Base-by-base conservation (phyloP, 2,329 filamentous ascomycete species). In the Sporothrix mexicana region DNA sequence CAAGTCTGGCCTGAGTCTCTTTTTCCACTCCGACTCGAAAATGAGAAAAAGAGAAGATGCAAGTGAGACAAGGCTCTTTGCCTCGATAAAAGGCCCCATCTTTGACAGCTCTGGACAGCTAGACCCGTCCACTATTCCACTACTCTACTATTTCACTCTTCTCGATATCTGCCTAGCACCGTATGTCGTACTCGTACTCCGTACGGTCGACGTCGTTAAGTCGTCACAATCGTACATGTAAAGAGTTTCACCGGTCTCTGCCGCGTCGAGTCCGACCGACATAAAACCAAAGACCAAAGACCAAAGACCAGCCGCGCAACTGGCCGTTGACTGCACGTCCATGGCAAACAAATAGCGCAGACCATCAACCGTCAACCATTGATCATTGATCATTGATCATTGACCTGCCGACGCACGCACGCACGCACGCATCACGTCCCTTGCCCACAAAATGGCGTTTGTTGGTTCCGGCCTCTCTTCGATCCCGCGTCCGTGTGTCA, bases 171-270 rank as follows among this genome's bases (percentile, higher is more conserved):
- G 25, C 13, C 55, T 13, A 59, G 55, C 13, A 59, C 17, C 55
- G 55, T 59, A 59, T 15, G 23, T 30, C 23, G 51, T 53, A 1
- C 30, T 36, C 51, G 51, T 53, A 53, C 20, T 7, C 7, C 51
- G 51, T 53, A 53, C 20, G 51, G n/a, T 53, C 51, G 5, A 17
- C 51, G 30, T 36, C 30, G 5, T 36, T 36, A 36, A 36, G 30
- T 2, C 30, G 30, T 30, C 2, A 30, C 30, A 2, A 30, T 30
- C 5, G 30, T 30, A 30, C 30, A 15, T 9, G 3, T 17, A n/a
- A 66, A 66, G 49, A 12, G 64, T 10, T 51, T 51, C 62, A 67
- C 64, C 64, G 45, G 64, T 51, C 45, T 67, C 64, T 67, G 64
- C 62, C 62, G 62, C n/a, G 43, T 47, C 15, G 41, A 13, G 12